These are phyloP conservation scores for Penicillium cinerascens DNA, from an alignment of 495 filamentous ascomycete species.

Conservation along the genomic window DNA sequence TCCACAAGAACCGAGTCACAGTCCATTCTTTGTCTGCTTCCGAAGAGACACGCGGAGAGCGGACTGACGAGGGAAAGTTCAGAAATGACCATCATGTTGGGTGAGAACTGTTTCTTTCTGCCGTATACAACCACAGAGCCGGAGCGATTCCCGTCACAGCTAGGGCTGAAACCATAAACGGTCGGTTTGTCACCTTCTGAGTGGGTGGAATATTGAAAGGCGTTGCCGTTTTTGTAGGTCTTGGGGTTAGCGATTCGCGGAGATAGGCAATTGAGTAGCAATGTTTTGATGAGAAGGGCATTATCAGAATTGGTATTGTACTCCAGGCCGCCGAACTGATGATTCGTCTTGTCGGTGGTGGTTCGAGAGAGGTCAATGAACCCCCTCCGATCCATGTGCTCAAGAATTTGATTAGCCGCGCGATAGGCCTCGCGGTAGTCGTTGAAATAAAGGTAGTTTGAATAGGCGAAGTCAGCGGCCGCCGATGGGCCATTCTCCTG, in stretches of 20 bases:
- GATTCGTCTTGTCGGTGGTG: constrained; percentile 17
- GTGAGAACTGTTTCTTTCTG: not conserved
- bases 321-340: constrained; percentile 38
- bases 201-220: not conserved
- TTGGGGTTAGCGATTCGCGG: constrained; percentile 47
- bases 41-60: constrained; percentile 48
- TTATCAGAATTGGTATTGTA: constrained; percentile 50
- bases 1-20: constrained; percentile 8
- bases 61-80: constrained; percentile 44
- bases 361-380: constrained; percentile 7
- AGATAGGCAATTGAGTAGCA: constrained; percentile 46
- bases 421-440: constrained; percentile 1
- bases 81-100: not conserved
- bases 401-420: not conserved
- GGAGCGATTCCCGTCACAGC: not conserved
- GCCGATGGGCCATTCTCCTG: constrained; percentile 22
- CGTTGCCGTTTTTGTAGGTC: not conserved
- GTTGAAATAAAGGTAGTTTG: constrained; percentile 7
- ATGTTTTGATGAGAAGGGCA: constrained; percentile 46
- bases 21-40: constrained; percentile 33
- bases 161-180: not conserved
- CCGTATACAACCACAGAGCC: not conserved
- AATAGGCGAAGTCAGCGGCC: constrained; percentile 27
- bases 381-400: not conserved
- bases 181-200: not conserved